Evolutionary conservation across 2,329 filamentous ascomycete species (phyloP).

Genomic region (Blastomyces emzantsi): DNA sequence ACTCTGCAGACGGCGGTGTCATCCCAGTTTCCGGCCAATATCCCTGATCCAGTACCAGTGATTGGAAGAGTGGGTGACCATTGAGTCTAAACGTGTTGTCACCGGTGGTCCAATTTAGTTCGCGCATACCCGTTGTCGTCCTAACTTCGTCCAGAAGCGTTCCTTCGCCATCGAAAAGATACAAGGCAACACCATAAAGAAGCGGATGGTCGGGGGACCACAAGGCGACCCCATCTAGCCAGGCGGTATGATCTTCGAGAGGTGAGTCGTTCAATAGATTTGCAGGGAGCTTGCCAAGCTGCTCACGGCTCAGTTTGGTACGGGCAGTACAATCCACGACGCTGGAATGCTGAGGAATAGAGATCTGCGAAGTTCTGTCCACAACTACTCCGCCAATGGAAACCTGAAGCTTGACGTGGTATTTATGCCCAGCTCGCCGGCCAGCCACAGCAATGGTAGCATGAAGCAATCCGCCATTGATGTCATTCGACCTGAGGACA

Average conservation of each 20-base stretch:
- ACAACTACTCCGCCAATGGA: slow-evolving; percentile 44
- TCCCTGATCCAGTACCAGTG: slow-evolving; percentile 61
- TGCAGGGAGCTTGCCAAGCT: neutral
- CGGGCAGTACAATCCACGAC: slow-evolving; percentile 41
- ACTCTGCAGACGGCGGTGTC: slow-evolving; percentile 55
- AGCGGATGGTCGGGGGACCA: slow-evolving; percentile 58
- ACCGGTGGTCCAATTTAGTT: slow-evolving; percentile 50
- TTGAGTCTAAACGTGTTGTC: slow-evolving; percentile 56
- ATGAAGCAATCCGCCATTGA: slow-evolving; percentile 44
- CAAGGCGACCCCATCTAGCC: slow-evolving; percentile 50
- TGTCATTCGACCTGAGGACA: slow-evolving; percentile 48
- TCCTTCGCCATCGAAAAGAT: slow-evolving; percentile 39
- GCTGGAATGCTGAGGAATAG: slow-evolving; percentile 43
- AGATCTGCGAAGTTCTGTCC: slow-evolving; percentile 34
- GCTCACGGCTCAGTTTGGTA: slow-evolving; percentile 32
- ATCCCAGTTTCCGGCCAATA: slow-evolving; percentile 63
- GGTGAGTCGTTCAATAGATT: neutral
- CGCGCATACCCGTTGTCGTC: slow-evolving; percentile 53
- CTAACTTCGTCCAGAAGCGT: slow-evolving; percentile 47
- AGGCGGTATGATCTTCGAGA: slow-evolving; percentile 39
- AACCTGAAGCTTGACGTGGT: slow-evolving; percentile 47
- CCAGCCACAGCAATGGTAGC: slow-evolving; percentile 43
- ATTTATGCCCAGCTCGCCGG: slow-evolving; percentile 28
- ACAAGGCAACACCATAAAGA: slow-evolving; percentile 53
- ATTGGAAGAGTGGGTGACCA: slow-evolving; percentile 57